phyloP scores from a whole-genome alignment of 805 yeast genomes.

The Candida ovalis region DNA sequence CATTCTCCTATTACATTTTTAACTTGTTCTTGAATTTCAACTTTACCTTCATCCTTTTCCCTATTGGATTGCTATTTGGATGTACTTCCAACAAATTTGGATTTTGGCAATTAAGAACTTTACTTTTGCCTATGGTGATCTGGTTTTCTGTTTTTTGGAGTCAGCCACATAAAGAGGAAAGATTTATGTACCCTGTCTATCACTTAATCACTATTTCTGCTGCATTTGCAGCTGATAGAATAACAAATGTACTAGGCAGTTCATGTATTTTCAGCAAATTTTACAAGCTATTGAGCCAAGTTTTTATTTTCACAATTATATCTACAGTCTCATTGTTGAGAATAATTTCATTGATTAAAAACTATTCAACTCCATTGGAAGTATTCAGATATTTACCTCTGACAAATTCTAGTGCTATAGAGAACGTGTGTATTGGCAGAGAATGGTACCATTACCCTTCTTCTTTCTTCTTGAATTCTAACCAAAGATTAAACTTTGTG shows the following conservation, averaged over 20 bases:
- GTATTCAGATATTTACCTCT: constrained; percentile 46
- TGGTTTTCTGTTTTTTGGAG: constrained; percentile 66
- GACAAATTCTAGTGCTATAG: constrained; percentile 16
- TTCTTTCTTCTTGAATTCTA: constrained; percentile 72
- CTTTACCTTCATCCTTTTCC: constrained; percentile 41
- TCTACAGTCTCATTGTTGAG: constrained; percentile 43
- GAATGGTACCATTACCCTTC: constrained; percentile 95
- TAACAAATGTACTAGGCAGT: constrained; percentile 12
- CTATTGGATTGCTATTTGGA: constrained; percentile 35
- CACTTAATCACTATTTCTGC: constrained; percentile 64
- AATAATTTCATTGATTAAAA: constrained; percentile 54
- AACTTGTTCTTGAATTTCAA: constrained; percentile 78
- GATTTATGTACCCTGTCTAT: constrained; percentile 84
- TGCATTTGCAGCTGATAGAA: constrained; percentile 39
- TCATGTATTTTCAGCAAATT: constrained; percentile 10
- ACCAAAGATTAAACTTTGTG: constrained; percentile 62
- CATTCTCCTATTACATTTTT: constrained; percentile 62
- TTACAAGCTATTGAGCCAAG: constrained; percentile 7
- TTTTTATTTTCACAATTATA: constrained; percentile 10
- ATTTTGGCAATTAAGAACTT: constrained; percentile 18
- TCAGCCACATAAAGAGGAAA: constrained; percentile 92
- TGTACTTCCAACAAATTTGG: constrained; percentile 14
- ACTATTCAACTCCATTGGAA: constrained; percentile 70
- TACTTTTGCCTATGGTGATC: constrained; percentile 48
- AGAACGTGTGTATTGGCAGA: constrained; percentile 81